Evolutionary conservation across 2,329 filamentous ascomycete genomes (phyloP).

Genomic region (Elsinoe necatrix): DNA sequence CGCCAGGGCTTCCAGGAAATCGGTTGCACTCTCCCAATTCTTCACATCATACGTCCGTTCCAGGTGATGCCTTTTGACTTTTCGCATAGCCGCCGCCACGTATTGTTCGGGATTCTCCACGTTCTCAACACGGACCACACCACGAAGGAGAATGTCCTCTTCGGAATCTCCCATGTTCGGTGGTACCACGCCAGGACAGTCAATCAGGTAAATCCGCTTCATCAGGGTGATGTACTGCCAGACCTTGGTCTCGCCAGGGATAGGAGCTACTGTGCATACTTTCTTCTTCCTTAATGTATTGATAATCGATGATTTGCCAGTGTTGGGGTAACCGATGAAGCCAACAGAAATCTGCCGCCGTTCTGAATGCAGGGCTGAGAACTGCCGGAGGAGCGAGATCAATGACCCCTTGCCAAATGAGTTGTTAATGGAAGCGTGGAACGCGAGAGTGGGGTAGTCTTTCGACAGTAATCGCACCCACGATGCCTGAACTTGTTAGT

Average conservation of each 20-base stretch:
- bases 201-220: constrained; percentile 90
- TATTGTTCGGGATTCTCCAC: constrained; percentile 96
- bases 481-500: constrained; percentile 56
- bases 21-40: constrained; percentile 65
- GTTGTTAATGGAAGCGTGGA: constrained; percentile 91
- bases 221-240: constrained; percentile 97
- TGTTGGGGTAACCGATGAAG: constrained; percentile 83
- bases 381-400: constrained; percentile 86
- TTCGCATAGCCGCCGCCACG: constrained; percentile 69
- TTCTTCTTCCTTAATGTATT: constrained; percentile 93
- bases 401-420: constrained; percentile 93
- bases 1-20: constrained; percentile 80
- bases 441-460: constrained; percentile 87
- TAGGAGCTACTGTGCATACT: constrained; percentile 85
- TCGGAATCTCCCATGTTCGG: constrained; percentile 76
- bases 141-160: constrained; percentile 79
- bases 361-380: constrained; percentile 78
- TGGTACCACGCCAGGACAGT: constrained; percentile 93
- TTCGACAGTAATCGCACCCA: constrained; percentile 87
- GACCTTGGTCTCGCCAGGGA: constrained; percentile 93
- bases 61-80: constrained; percentile 78
- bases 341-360: constrained; percentile 93
- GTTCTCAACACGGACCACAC: constrained; percentile 89
- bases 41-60: constrained; percentile 87
- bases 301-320: constrained; percentile 93